Percentiles rank a stretch among this genome's conserved stretches.
These are phyloP conservation scores for Anacardium occidentale DNA, from an alignment of 345 rosid species.

Conservation along the genomic window DNA sequence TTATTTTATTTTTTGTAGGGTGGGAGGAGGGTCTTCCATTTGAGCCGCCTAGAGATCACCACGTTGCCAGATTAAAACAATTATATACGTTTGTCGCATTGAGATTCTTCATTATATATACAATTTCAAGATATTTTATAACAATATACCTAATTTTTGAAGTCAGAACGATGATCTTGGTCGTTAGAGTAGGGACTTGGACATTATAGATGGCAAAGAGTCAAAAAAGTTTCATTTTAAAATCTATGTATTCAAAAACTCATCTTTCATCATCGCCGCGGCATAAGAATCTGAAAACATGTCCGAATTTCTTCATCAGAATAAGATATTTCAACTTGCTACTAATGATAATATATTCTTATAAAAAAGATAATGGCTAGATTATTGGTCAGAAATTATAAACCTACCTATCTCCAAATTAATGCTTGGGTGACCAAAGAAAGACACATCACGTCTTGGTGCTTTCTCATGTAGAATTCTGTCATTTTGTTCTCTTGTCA, in stretches of 20 bases:
- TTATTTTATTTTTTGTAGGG: background rate
- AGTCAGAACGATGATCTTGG: background rate
- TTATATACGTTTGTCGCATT: background rate
- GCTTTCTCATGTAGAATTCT: too few relatives aligned
- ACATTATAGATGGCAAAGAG: background rate
- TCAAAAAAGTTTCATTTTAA: background rate
- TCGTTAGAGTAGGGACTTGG: background rate
- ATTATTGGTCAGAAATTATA: background rate
- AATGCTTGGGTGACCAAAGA: too few relatives aligned
- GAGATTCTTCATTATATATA: background rate
- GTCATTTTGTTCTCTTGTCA: too few relatives aligned
- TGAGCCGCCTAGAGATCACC: background rate
- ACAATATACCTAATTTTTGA: too few relatives aligned
- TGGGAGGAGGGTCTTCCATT: too few relatives aligned
- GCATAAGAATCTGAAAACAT: background rate
- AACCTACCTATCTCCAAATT: too few relatives aligned
- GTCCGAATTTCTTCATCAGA: background rate
- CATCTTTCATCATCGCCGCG: background rate
- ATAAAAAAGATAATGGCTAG: background rate
- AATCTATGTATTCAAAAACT: background rate
- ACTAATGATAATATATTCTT: background rate
- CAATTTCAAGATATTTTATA: too few relatives aligned
- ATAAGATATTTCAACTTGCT: background rate
- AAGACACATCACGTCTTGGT: too few relatives aligned
- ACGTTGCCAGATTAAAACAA: background rate